Conservation (phyloP, 768 basidiomycete genomes). For the Termitomyces sp. region DNA sequence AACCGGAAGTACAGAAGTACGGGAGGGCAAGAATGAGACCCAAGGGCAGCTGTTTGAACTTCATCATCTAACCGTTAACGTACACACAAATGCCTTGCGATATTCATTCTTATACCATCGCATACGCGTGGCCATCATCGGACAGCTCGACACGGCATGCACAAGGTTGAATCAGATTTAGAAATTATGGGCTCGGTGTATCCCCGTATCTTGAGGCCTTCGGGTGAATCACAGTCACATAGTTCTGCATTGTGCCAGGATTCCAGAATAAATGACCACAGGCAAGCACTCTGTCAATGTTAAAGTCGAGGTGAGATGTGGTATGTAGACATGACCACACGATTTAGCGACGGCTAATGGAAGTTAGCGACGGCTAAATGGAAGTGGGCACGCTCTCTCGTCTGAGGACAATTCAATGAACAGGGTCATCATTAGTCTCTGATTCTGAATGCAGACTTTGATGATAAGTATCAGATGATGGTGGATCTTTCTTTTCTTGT, state of each 20-base stretch:
- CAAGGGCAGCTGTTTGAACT: background rate
- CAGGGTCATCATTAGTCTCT: too few species aligned
- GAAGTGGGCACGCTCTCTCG: too few species aligned
- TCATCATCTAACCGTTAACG: background rate
- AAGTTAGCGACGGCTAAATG: too few species aligned
- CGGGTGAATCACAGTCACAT: too few species aligned
- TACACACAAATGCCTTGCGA: background rate
- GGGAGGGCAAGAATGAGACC: background rate
- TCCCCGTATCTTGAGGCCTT: background rate
- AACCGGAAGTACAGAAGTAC: background rate
- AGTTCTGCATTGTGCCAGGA: too few species aligned
- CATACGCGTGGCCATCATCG: background rate
- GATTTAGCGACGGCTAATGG: background rate
- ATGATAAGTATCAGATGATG: too few species aligned
- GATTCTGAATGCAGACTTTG: too few species aligned
- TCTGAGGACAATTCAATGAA: too few species aligned
- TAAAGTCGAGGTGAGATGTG: too few species aligned
- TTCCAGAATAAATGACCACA: too few species aligned
- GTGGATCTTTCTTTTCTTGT: too few species aligned
- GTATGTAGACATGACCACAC: background rate
- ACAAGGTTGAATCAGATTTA: background rate
- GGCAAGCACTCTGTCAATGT: background rate
- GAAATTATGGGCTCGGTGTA: background rate
- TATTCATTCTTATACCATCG: background rate
- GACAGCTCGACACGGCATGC: background rate